Percentiles rank a stretch among this genome's conserved stretches.
Conservation (phyloP, 495 filamentous ascomycete species). For the Aspergillus hancockii region DNA sequence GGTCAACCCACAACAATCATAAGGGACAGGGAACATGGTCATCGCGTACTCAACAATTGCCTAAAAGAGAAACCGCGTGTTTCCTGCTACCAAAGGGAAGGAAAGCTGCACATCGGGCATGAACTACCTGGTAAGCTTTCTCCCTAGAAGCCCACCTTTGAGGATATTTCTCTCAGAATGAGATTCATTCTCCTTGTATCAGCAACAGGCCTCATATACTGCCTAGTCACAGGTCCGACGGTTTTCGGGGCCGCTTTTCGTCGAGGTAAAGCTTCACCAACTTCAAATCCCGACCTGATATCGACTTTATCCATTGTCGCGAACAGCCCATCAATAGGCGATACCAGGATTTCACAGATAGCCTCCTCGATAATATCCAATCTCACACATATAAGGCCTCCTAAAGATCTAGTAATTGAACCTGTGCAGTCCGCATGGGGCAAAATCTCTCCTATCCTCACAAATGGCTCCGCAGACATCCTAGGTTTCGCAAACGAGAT, state of each 20-base stretch:
- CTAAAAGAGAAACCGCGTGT: too few relatives aligned
- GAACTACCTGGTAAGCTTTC: too few relatives aligned
- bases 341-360: constrained; percentile 2
- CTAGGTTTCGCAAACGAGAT: constrained; percentile 14
- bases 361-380: constrained; percentile 6
- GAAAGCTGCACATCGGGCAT: too few relatives aligned
- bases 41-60: too few relatives aligned
- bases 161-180: neutral
- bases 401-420: neutral
- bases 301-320: neutral
- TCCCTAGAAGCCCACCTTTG: too few relatives aligned
- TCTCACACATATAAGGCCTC: neutral
- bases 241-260: neutral
- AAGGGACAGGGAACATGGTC: too few relatives aligned
- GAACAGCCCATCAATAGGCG: neutral
- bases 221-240: neutral
- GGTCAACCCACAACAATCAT: too few relatives aligned
- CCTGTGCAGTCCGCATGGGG: constrained; percentile 1
- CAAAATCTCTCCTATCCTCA: constrained; percentile 5
- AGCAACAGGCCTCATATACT: neutral
- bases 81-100: too few relatives aligned
- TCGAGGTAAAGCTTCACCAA: neutral
- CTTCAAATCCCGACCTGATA: neutral
- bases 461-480: neutral
- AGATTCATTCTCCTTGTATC: neutral